Base-by-base conservation (phyloP, 2,329 filamentous ascomycete genomes). In the Fusarium sp. region DNA sequence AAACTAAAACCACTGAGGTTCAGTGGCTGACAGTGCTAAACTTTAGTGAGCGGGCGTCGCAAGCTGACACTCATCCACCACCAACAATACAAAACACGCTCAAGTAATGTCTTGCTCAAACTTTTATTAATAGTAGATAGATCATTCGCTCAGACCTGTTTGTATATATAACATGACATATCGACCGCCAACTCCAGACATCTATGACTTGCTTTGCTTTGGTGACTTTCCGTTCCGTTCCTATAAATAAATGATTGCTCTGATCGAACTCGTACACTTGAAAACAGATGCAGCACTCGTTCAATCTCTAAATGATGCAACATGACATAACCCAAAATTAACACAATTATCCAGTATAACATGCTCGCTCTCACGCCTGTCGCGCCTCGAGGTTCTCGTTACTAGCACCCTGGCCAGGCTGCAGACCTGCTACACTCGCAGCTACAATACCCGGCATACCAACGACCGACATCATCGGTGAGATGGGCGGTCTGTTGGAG, bases 381-480 rank as follows among this genome's bases (percentile, higher is more conserved):
- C 58, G 58, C 39, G 67, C 45, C 31, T 60, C 67, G 12, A 53
- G 51, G 20, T 71, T 67, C 57, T 72, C 51, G 26, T 65, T 67
- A 8, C 58, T 54, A 14, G 24, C 42, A 15, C 41, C 55, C 39
- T 74, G 60, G 14, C 63, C 65, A 20, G 51, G 72, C 15, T 68
- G 66, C 8, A 74, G 22, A 7, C 72, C 72, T 20, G 60, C 72
- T 9, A 74, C 55, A 50, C 72, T 74, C 4, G 72, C 72, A 20
- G 72, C 72, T 20, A 74, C 72, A 7, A 74, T 74, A 57, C 72
- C 72, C 2, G 72, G 72, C 72, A 74, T 74, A 3, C 72, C 72
- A 7, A 74, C 72, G 8, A 74, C 72, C 0, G 71, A 70, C 72
- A 74, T 74, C 72, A 74, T 74, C 11, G 72, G 72, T 4, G 72